Percentiles rank a stretch among this genome's conserved stretches.
Evolutionary conservation across 129 eudicot genomes (phyloP).

Genomic region (Chrysanthemum makinoi): DNA sequence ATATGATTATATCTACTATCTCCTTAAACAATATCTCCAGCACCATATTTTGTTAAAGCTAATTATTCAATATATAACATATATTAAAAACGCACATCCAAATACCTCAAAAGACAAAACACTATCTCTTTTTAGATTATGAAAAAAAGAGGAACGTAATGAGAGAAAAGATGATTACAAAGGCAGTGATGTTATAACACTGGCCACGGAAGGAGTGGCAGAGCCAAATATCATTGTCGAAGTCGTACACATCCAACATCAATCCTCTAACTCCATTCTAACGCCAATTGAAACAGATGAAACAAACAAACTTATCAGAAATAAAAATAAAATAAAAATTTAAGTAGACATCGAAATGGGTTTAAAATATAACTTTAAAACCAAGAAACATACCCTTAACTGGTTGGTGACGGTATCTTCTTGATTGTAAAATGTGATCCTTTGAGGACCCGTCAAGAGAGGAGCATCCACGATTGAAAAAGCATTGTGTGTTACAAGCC

Average conservation of each 20-base stretch:
- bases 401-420: conserved; percentile 96
- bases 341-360: neutral
- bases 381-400: conserved; percentile 59
- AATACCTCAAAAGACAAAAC: neutral
- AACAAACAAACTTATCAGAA: neutral
- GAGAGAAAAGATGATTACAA: conserved; percentile 49
- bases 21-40: neutral
- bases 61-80: neutral
- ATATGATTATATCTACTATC: neutral
- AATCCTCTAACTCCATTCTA: conserved; percentile 99
- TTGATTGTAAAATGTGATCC: conserved; percentile 95
- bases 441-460: conserved; percentile 69
- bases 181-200: conserved; percentile 92
- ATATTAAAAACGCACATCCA: conserved; percentile 1
- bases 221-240: conserved; percentile 89
- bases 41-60: conserved; percentile 2
- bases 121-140: neutral
- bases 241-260: conserved; percentile 99
- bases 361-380: neutral
- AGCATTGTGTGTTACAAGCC: conserved; percentile 94
- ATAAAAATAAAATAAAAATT: too few species aligned
- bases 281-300: conserved; percentile 13
- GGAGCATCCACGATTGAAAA: conserved; percentile 98
- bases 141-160: neutral
- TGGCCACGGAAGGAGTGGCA: conserved; percentile 91